These are phyloP conservation scores for Acer campestre DNA, from an alignment of 345 rosid genomes.

Conservation along the genomic window DNA sequence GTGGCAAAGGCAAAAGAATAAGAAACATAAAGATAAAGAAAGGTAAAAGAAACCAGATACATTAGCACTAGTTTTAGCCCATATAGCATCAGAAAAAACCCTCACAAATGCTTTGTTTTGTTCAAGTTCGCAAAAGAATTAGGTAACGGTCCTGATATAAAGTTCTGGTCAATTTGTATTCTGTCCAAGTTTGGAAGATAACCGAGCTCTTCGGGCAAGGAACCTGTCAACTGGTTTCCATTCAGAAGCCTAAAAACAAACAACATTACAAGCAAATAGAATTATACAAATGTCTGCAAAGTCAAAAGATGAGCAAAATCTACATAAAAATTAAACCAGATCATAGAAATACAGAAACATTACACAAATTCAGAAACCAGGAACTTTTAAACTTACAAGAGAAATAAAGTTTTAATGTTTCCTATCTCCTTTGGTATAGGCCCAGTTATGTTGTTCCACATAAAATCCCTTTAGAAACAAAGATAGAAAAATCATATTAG, in stretches of 20 bases:
- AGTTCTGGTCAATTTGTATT: slow-evolving; percentile 92
- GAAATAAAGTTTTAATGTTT: slow-evolving; percentile 64
- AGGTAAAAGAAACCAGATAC: slow-evolving; percentile 1
- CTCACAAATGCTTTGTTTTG: slow-evolving; percentile 94
- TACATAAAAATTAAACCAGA: not conserved
- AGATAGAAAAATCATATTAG: slow-evolving; percentile 19
- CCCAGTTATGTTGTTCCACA: slow-evolving; percentile 90
- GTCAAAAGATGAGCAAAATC: not conserved
- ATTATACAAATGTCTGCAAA: not conserved
- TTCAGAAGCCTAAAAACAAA: slow-evolving; percentile 72
- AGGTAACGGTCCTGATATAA: slow-evolving; percentile 82
- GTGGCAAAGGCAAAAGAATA: slow-evolving; percentile 26
- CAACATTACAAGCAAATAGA: slow-evolving; percentile 26
- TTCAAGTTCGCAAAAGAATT: slow-evolving; percentile 76
- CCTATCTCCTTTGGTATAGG: slow-evolving; percentile 93
- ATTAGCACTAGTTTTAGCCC: not conserved
- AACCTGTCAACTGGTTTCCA: slow-evolving; percentile 82
- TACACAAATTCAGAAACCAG: not conserved
- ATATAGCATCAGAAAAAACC: slow-evolving; percentile 25
- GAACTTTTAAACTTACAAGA: slow-evolving; percentile 65
- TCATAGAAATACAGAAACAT: not conserved
- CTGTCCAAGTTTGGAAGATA: slow-evolving; percentile 82
- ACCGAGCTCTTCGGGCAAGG: slow-evolving; percentile 89
- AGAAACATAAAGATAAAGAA: slow-evolving; percentile 13
- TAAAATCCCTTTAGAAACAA: slow-evolving; percentile 69